Percentiles rank a stretch among this genome's conserved stretches.
phyloP scores from a whole-genome alignment of 768 basidiomycete genomes.

The Mycena venus region DNA sequence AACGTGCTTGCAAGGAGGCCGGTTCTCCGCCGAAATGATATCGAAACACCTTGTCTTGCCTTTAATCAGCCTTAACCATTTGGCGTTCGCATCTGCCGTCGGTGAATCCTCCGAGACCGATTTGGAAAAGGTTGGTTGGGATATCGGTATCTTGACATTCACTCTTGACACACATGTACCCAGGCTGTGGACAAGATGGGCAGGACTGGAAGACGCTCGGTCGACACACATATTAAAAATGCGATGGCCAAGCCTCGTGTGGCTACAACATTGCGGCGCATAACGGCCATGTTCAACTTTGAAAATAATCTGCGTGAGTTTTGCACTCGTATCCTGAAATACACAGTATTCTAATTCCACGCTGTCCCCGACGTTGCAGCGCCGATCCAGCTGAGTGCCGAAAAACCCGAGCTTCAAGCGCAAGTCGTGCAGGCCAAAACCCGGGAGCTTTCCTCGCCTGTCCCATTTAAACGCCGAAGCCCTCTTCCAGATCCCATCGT shows the following conservation, averaged over 20 bases:
- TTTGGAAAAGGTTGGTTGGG: slow-evolving; percentile 71
- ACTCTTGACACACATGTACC: slow-evolving; percentile 23
- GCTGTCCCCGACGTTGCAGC: slow-evolving; percentile 54
- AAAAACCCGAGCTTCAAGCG: slow-evolving; percentile 58
- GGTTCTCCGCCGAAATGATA: slow-evolving; percentile 76
- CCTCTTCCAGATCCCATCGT: slow-evolving; percentile 26
- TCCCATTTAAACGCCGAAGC: slow-evolving; percentile 31
- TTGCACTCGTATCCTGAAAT: slow-evolving; percentile 17
- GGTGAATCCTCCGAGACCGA: slow-evolving; percentile 68
- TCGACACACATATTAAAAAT: slow-evolving; percentile 81
- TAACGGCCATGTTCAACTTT: slow-evolving; percentile 82
- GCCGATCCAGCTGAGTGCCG: slow-evolving; percentile 59
- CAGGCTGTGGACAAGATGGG: slow-evolving; percentile 81
- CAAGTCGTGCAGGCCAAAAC: slow-evolving; percentile 28
- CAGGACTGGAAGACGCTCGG: slow-evolving; percentile 74
- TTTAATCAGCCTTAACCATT: slow-evolving; percentile 77
- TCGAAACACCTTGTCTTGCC: slow-evolving; percentile 86
- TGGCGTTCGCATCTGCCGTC: slow-evolving; percentile 75
- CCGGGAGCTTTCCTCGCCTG: slow-evolving; percentile 30
- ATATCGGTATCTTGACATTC: slow-evolving; percentile 15
- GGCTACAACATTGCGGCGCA: slow-evolving; percentile 75
- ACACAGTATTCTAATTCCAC: slow-evolving; percentile 25
- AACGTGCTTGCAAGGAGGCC: slow-evolving; percentile 73
- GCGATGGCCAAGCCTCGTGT: slow-evolving; percentile 77
- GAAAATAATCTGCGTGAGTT: slow-evolving; percentile 65